Evolutionary conservation across 2,329 filamentous ascomycete species (phyloP).

Genomic region (Xylaria sp.): DNA sequence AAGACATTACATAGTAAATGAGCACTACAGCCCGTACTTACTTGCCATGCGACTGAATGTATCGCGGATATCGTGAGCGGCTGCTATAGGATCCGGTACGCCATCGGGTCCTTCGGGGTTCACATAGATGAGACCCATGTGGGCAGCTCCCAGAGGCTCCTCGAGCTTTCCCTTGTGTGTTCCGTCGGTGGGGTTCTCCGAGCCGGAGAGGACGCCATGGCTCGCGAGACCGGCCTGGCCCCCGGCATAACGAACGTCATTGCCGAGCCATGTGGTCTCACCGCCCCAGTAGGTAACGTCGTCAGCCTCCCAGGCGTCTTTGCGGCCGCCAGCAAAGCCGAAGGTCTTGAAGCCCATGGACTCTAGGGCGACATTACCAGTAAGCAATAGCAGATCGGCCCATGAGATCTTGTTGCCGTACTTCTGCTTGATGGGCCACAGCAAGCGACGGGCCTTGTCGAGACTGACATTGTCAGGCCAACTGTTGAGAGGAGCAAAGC

Average conservation of each 20-base stretch:
- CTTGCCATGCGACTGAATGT: conserved; percentile 80
- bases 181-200: conserved; percentile 48
- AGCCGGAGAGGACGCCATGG: conserved; percentile 42
- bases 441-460: conserved; percentile 79
- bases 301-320: conserved; percentile 77
- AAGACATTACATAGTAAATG: not conserved
- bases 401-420: conserved; percentile 84
- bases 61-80: conserved; percentile 73
- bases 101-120: conserved; percentile 81
- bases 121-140: conserved; percentile 83
- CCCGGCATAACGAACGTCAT: conserved; percentile 70
- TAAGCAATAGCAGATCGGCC: conserved; percentile 74
- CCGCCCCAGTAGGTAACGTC: conserved; percentile 79
- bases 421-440: conserved; percentile 86
- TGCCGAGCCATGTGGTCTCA: conserved; percentile 76
- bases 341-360: conserved; percentile 76
- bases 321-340: conserved; percentile 74
- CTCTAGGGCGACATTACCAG: conserved; percentile 79
- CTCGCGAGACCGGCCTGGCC: conserved; percentile 53
- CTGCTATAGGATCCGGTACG: conserved; percentile 70
- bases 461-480: conserved; percentile 82
- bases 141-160: conserved; percentile 68
- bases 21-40: conserved; percentile 4
- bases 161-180: conserved; percentile 69
- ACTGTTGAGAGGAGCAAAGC: conserved; percentile 80